A percentile compares a stretch with the other conserved stretches of the same genome.
These are phyloP conservation scores for Yamadazyma kanchanaburiensis DNA, from an alignment of 1,139 yeast species.

Conservation along the genomic window DNA sequence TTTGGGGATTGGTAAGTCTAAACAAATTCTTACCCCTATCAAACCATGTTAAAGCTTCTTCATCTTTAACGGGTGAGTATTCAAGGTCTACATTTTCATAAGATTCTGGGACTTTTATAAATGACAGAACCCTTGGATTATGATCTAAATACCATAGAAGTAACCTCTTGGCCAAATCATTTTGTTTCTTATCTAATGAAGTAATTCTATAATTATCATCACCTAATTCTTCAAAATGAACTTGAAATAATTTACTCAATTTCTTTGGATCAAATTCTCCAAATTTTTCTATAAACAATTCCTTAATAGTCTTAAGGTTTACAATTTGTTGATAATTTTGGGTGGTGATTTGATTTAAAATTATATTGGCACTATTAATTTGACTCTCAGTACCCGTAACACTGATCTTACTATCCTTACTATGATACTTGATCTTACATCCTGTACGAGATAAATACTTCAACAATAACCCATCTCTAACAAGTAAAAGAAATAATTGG, in stretches of 20 bases:
- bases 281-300: slow-evolving; percentile 22
- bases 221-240: slow-evolving; percentile 24
- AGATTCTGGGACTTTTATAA: slow-evolving; percentile 17
- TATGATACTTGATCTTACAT: slow-evolving; percentile 44
- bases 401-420: slow-evolving; percentile 14
- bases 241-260: slow-evolving; percentile 32
- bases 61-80: slow-evolving; percentile 29
- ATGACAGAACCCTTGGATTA: slow-evolving; percentile 26
- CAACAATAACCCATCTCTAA: slow-evolving; percentile 44
- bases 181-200: slow-evolving; percentile 25
- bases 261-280: slow-evolving; percentile 23
- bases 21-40: slow-evolving; percentile 22
- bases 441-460: slow-evolving; percentile 54
- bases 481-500: slow-evolving; percentile 49
- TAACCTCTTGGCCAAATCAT: slow-evolving; percentile 34
- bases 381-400: slow-evolving; percentile 33
- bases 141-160: slow-evolving; percentile 37
- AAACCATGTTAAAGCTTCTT: slow-evolving; percentile 34
- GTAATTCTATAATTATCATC: slow-evolving; percentile 27
- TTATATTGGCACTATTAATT: slow-evolving; percentile 31
- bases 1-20: slow-evolving; percentile 11
- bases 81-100: slow-evolving; percentile 5
- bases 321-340: slow-evolving; percentile 31
- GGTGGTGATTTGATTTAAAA: slow-evolving; percentile 28
- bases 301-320: slow-evolving; percentile 24